Percentiles rank a stretch among this genome's conserved stretches.
These are phyloP conservation scores for Bryoerythrophyllum caledonicum DNA, from an alignment of 225 moss, liverwort and hornwort species.

Conservation along the genomic window DNA sequence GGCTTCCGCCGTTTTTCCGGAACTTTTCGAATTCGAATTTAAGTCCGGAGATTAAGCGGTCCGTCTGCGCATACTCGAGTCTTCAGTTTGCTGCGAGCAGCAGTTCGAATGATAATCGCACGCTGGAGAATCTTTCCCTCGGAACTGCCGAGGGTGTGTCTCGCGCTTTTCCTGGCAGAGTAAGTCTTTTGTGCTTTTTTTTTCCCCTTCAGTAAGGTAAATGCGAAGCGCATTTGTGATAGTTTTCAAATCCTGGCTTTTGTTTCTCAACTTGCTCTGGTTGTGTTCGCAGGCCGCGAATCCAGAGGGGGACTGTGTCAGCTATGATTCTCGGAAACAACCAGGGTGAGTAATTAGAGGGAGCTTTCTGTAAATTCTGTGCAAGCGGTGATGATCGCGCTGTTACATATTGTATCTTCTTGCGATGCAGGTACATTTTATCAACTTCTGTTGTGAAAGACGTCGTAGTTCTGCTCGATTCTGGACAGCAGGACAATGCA, in stretches of 20 bases:
- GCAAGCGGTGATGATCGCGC: not conserved
- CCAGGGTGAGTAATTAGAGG: slow-evolving; percentile 32
- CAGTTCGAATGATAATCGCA: not conserved
- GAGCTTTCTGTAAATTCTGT: not conserved
- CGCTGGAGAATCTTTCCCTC: slow-evolving; percentile 21
- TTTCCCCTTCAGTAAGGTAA: not conserved
- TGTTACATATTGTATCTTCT: slow-evolving; percentile 18
- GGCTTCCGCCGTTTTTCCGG: slow-evolving; percentile 47
- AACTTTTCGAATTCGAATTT: slow-evolving; percentile 41
- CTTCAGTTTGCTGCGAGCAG: slow-evolving; percentile 31
- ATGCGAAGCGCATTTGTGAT: not conserved
- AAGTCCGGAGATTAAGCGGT: slow-evolving; percentile 38
- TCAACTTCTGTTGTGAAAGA: slow-evolving; percentile 60
- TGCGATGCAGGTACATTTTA: slow-evolving; percentile 41
- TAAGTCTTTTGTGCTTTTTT: slow-evolving; percentile 25
- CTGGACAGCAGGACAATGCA: slow-evolving; percentile 34
- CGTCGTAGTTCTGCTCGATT: slow-evolving; percentile 51
- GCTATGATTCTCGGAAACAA: slow-evolving; percentile 57
- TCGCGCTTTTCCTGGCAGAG: slow-evolving; percentile 48
- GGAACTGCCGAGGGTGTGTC: slow-evolving; percentile 50
- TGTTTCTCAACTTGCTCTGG: not conserved
- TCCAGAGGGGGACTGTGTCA: slow-evolving; percentile 38
- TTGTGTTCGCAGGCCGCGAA: slow-evolving; percentile 45
- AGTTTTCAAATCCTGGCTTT: not conserved
- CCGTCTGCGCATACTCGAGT: slow-evolving; percentile 45